A percentile compares a stretch with the other conserved stretches of the same genome.
These are phyloP conservation scores for Colletotrichum horii DNA, from an alignment of 2,329 filamentous ascomycete genomes.

Conservation along the genomic window DNA sequence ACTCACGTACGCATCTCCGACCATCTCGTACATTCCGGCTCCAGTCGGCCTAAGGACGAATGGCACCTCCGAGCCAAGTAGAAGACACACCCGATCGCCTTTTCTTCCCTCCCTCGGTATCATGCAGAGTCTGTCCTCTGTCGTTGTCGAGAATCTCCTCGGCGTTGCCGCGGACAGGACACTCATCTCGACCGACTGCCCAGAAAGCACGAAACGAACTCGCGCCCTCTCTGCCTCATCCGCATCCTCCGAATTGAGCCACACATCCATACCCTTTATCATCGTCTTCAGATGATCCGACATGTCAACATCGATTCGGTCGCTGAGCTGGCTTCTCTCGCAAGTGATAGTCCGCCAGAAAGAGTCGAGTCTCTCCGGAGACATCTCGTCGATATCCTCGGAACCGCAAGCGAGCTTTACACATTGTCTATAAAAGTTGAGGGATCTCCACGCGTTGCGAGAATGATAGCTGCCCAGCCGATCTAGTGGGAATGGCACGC, in stretches of 20 bases:
- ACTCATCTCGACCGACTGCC: background rate
- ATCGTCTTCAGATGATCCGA: background rate
- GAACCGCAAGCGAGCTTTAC: background rate
- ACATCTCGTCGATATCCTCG: background rate
- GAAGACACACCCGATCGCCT: background rate
- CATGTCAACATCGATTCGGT: conserved; percentile 1
- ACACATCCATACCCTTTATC: background rate
- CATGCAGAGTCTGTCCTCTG: background rate
- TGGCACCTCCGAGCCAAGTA: conserved; percentile 1
- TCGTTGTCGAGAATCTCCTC: background rate
- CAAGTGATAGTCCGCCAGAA: conserved; percentile 1
- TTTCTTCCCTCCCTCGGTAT: background rate
- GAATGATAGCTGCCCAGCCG: background rate
- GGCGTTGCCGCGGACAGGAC: background rate
- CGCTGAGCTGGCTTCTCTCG: conserved; percentile 1
- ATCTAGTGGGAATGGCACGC: background rate
- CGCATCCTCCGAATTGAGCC: background rate
- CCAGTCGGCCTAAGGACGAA: background rate
- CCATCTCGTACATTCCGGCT: background rate
- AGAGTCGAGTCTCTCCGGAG: background rate
- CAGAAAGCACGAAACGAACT: background rate
- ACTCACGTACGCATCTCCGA: conserved; percentile 3
- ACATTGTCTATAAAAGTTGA: background rate
- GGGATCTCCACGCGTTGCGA: background rate
- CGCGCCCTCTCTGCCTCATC: background rate